Evolutionary conservation across 805 yeast species (phyloP), one percentile per base, ranked within the genome.

Genomic region (Torulaspora maleeae): DNA sequence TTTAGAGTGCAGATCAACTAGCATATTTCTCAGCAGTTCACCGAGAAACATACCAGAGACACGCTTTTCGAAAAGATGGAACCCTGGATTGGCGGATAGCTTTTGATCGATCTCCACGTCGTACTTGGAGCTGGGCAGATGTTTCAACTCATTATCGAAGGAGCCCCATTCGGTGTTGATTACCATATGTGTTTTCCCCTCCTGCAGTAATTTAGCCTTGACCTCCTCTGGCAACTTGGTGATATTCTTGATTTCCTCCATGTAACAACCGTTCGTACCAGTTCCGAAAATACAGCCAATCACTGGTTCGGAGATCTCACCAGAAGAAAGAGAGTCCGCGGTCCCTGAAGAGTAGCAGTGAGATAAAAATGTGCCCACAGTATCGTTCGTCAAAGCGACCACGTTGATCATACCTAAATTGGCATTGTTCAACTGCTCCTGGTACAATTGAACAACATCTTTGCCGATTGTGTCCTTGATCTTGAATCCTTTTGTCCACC

Each of bases 121-220:
- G 64, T 81, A 90, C 49, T 79, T 77, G 3, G 95, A 86, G 39
- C 72, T 76, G 49, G 97, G 97, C 51, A 91, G 72, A 33, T 80
- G 72, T 53, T 78, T 73, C 50, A 89, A 73, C 17, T 79, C 82
- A 61, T 91, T 91, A 68, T 91, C 98, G 59, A 90, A 91, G 35
- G 96, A 88, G 51, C 98, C 98, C 96, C 98, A 93, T 69, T 93
- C 99, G 37, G 96, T 90, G 70, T 90, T 90, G 57, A 90, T 77
- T 51, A 88, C 85, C 96, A 90, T 90, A 51, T 82, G 80, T 2
- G 74, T 71, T 42, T 75, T 73, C 28, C 79, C 82, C 41, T 68
- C 61, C 43, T 61, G 67, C 16, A 61, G 41, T 56, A 76, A 66
- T 16, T 61, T 63, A 20, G 59, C 66, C 37, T 66, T 66, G 11